phyloP scores from a whole-genome alignment of 2,329 filamentous ascomycete genomes.

The Penicillium sp. region DNA sequence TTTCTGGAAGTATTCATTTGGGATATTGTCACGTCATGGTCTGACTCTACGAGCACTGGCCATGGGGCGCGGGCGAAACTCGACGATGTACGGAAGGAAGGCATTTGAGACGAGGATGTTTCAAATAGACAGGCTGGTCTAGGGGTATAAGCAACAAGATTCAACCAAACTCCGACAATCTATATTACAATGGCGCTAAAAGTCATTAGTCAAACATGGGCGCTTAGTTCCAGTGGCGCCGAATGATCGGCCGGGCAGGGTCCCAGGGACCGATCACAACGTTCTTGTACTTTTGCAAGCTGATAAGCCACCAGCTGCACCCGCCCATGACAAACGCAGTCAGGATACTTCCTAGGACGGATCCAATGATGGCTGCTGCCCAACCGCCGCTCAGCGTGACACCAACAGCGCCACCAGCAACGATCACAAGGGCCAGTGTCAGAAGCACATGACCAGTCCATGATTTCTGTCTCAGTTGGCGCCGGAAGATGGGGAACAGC shows the following conservation, averaged over 20 bases:
- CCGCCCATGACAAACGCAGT: constrained; percentile 80
- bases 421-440: constrained; percentile 71
- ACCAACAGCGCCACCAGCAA: constrained; percentile 75
- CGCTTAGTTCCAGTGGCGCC: constrained; percentile 40
- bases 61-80: background rate
- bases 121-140: constrained; percentile 8
- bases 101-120: background rate
- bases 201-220: background rate
- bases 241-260: constrained; percentile 70
- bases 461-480: constrained; percentile 76
- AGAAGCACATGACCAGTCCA: constrained; percentile 77
- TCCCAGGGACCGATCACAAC: constrained; percentile 99
- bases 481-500: constrained; percentile 93
- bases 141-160: constrained; percentile 19
- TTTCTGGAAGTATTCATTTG: too few relatives aligned
- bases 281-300: constrained; percentile 97
- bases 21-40: background rate
- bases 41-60: background rate
- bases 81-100: background rate
- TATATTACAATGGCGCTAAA: constrained; percentile 12
- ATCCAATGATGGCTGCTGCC: constrained; percentile 63
- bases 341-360: constrained; percentile 70
- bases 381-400: constrained; percentile 55
- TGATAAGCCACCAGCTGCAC: constrained; percentile 97
- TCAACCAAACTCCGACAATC: constrained; percentile 9